Conservation (phyloP, 192 early-diverging fungal genomes). For the Backusella tuberculispora region DNA sequence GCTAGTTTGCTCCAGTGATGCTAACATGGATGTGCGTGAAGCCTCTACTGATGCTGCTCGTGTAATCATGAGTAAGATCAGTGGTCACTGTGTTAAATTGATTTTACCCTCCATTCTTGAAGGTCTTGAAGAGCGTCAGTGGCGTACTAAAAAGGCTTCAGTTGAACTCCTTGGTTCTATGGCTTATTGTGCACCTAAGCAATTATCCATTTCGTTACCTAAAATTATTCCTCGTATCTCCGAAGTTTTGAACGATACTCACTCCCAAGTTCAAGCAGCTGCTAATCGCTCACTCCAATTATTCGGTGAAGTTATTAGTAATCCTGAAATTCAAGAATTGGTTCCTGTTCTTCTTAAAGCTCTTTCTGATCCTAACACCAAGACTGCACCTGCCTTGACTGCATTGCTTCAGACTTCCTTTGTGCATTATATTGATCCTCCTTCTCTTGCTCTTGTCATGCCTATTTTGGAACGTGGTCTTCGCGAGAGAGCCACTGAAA, state of each 20-base stretch:
- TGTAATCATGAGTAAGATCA: slow-evolving; percentile 94
- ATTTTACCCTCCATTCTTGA: slow-evolving; percentile 87
- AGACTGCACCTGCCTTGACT: slow-evolving; percentile 81
- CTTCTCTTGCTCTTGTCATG: slow-evolving; percentile 92
- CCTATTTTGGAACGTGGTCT: slow-evolving; percentile 94
- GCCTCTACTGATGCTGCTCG: slow-evolving; percentile 88
- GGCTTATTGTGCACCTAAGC: slow-evolving; percentile 96
- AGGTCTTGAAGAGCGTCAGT: slow-evolving; percentile 88
- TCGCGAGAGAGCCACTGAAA: slow-evolving; percentile 83
- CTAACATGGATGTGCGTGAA: slow-evolving; percentile 82
- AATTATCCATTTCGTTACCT: slow-evolving; percentile 88
- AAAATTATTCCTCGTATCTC: slow-evolving; percentile 90
- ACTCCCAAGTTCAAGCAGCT: slow-evolving; percentile 86
- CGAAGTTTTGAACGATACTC: slow-evolving; percentile 92
- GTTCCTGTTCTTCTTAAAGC: slow-evolving; percentile 88
- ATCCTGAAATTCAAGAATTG: slow-evolving; percentile 94
- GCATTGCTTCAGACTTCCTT: slow-evolving; percentile 93
- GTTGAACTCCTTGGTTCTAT: slow-evolving; percentile 94
- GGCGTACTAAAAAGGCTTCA: slow-evolving; percentile 97
- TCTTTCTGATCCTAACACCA: slow-evolving; percentile 84
- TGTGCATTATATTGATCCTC: slow-evolving; percentile 98
- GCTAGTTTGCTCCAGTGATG: slow-evolving; percentile 87
- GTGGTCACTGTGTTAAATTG: slow-evolving; percentile 95
- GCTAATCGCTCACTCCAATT: slow-evolving; percentile 81
- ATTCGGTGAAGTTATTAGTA: slow-evolving; percentile 97